Percentiles rank a stretch among this genome's conserved stretches.
Conservation (phyloP, 108 stramenopile species). For the Stephanodiscus triporus region DNA sequence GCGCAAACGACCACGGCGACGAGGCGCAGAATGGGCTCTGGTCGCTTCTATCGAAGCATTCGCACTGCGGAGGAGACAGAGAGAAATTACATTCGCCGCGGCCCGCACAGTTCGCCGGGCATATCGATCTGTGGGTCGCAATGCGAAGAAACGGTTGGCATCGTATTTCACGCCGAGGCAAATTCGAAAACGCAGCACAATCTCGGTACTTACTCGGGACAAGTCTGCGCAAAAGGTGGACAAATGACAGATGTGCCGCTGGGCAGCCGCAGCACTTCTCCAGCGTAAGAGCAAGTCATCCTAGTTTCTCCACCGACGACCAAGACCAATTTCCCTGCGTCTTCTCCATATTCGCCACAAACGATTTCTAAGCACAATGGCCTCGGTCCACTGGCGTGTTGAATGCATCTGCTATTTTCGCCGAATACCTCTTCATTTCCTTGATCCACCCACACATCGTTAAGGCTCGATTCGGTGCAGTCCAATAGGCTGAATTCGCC, state of each 20-base stretch:
- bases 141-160: neutral
- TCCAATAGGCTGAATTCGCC: conserved; percentile 24
- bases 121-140: conserved; percentile 21
- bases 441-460: conserved; percentile 25
- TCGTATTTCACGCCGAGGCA: no score
- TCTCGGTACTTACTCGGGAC: conserved; percentile 28
- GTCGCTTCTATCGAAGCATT: conserved; percentile 49
- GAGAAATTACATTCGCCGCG: conserved; percentile 46
- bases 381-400: conserved; percentile 26
- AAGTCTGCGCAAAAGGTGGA: conserved; percentile 38
- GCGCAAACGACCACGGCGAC: conserved; percentile 38
- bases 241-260: conserved; percentile 38
- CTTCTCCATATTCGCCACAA: conserved; percentile 31
- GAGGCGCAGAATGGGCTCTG: conserved; percentile 30
- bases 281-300: conserved; percentile 33
- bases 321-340: conserved; percentile 28
- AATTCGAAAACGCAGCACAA: neutral
- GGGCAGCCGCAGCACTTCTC: conserved; percentile 35
- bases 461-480: conserved; percentile 22
- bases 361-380: conserved; percentile 32
- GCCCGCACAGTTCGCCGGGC: conserved; percentile 50
- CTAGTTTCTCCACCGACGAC: conserved; percentile 14
- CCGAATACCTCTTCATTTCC: conserved; percentile 36
- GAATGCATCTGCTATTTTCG: conserved; percentile 32
- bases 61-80: conserved; percentile 37